A percentile compares a stretch with the other conserved stretches of the same genome.
Evolutionary conservation across 1,284 basidiomycete genomes (phyloP).

Genomic region (Takashimella koratensis): DNA sequence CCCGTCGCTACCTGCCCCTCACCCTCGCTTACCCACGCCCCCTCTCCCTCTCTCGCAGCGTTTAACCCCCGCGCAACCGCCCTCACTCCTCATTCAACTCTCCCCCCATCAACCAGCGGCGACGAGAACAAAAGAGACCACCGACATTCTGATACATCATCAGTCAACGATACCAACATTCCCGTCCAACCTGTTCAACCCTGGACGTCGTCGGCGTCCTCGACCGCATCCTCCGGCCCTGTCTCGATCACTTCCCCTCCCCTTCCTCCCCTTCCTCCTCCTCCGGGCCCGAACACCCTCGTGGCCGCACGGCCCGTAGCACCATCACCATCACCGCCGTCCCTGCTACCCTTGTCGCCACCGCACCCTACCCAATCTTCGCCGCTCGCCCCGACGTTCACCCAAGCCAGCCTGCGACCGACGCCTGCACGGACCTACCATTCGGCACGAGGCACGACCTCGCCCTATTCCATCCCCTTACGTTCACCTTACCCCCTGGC

Average conservation of each 20-base stretch:
- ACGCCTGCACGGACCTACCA: background rate
- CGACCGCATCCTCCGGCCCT: too few relatives aligned
- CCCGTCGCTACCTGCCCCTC: too few relatives aligned
- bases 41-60: background rate
- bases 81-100: background rate
- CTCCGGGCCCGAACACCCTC: background rate
- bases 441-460: background rate
- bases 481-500: background rate
- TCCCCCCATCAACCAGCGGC: slow-evolving; percentile 1
- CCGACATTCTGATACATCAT: background rate
- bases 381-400: background rate
- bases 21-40: background rate
- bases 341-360: background rate
- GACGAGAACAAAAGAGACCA: background rate
- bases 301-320: background rate
- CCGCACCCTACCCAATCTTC: slow-evolving; percentile 1
- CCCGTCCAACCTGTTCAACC: too few relatives aligned
- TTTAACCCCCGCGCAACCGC: background rate
- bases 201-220: background rate
- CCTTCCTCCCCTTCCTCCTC: slow-evolving; percentile 3
- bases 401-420: too few relatives aligned
- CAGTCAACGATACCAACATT: background rate
- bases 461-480: background rate
- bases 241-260: too few relatives aligned
- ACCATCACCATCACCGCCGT: background rate